A percentile compares a stretch with the other conserved stretches of the same genome.
Evolutionary conservation across 176 grass and related monocot genomes (phyloP).

Genomic region (Musa troglodytarum): DNA sequence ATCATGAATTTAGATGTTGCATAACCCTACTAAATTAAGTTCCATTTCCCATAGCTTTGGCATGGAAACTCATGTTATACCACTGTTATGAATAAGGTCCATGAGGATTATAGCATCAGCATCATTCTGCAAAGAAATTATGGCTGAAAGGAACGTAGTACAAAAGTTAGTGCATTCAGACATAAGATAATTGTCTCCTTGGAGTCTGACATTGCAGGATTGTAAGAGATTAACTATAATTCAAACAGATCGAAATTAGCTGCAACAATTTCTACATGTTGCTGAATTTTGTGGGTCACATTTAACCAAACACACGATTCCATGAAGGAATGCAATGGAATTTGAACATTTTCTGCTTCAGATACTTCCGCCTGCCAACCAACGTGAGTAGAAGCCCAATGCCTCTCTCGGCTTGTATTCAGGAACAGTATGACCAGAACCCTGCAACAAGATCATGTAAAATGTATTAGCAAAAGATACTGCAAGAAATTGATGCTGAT

Average conservation of each 20-base stretch:
- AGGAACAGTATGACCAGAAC: conserved; percentile 79
- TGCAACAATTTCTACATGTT: background rate
- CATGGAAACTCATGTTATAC: too few relatives aligned
- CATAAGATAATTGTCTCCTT: background rate
- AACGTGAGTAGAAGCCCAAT: conserved; percentile 69
- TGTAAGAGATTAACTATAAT: background rate
- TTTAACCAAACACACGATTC: background rate
- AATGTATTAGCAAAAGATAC: background rate
- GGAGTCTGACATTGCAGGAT: background rate
- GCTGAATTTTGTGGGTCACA: background rate
- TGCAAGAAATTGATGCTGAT: background rate
- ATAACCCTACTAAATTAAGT: too few relatives aligned
- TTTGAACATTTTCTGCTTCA: conserved; percentile 18
- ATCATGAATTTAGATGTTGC: too few relatives aligned
- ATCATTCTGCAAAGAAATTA: too few relatives aligned
- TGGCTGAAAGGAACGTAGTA: background rate
- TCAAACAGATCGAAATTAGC: background rate
- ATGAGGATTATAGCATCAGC: too few relatives aligned
- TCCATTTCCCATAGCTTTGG: too few relatives aligned
- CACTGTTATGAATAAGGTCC: too few relatives aligned
- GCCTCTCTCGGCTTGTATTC: conserved; percentile 87
- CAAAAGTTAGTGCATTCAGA: background rate
- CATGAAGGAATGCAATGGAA: background rate
- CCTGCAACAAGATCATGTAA: conserved; percentile 31
- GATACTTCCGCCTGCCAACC: conserved; percentile 44